A percentile compares a stretch with the other conserved stretches of the same genome.
Evolutionary conservation across 306 rosid species (phyloP).

Genomic region (Biancaea sappan): DNA sequence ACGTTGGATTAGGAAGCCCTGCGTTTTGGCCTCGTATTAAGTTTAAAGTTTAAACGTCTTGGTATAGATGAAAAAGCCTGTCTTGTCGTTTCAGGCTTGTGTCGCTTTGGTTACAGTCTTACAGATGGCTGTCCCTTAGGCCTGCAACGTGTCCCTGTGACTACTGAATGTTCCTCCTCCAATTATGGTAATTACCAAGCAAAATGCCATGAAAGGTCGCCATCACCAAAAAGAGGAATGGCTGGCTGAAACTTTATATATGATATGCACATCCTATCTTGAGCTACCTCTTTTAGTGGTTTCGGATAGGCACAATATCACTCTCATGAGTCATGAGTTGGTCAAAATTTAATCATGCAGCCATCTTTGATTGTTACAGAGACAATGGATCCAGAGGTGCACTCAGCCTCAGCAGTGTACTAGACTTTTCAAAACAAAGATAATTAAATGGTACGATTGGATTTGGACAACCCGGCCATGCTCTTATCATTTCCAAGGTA

Average conservation of each 20-base stretch:
- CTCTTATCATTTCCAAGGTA: slow-evolving; percentile 30
- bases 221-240: slow-evolving; percentile 50
- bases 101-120: slow-evolving; percentile 23
- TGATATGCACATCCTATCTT: slow-evolving; percentile 23
- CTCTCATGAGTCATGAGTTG: slow-evolving; percentile 41
- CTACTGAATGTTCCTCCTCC: slow-evolving; percentile 34
- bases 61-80: slow-evolving; percentile 27
- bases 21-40: slow-evolving; percentile 36
- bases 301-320: slow-evolving; percentile 53
- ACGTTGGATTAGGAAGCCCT: neutral
- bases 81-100: slow-evolving; percentile 38
- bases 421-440: slow-evolving; percentile 34
- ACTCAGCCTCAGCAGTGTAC: slow-evolving; percentile 1
- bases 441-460: neutral
- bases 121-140: slow-evolving; percentile 33
- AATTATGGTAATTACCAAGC: slow-evolving; percentile 31
- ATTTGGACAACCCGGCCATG: slow-evolving; percentile 14
- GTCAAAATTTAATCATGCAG: slow-evolving; percentile 42
- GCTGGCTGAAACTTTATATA: slow-evolving; percentile 28
- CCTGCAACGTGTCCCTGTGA: slow-evolving; percentile 37
- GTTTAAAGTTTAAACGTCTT: slow-evolving; percentile 48
- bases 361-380: slow-evolving; percentile 31
- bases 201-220: slow-evolving; percentile 45
- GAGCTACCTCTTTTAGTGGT: slow-evolving; percentile 34
- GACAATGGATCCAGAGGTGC: slow-evolving; percentile 25